Evolutionary conservation across 169 alveolate genomes (phyloP), one percentile per base, ranked within the genome.

Genomic region (Eimeria praecox): DNA sequence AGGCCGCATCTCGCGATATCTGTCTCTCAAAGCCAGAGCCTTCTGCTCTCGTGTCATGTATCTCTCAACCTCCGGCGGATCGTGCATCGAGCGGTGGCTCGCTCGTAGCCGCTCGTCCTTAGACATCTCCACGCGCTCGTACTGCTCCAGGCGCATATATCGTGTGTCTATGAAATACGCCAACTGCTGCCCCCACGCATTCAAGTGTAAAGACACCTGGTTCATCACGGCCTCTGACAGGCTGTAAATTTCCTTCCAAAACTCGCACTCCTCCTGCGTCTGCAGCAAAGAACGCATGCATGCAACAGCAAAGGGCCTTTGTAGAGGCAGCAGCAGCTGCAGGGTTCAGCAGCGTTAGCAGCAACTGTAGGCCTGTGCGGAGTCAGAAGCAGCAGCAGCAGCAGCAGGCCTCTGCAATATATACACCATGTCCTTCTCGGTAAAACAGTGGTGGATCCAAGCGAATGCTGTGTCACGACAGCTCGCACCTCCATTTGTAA

Each of bases 151-250:
- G 6, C 92, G 92, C 80, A 86, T 59, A 30, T 86, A 86, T 35
- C 78, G 59, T 30, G 92, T 86, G 78, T 86, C 92, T 56, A 56
- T 86, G 92, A 44, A 86, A 59, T 56, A 46, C 18, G 92, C 92
- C 92, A 86, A 40, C 62, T 86, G 80, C 59, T 86, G 82, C 92
- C 92, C 78, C 92, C 92, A 86, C 1, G 92, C 80, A 46, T 86
- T 86, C 78, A 86, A 35, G 38, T 86, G 92, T 38, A 86, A 14
- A 33, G 92, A 86, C 27, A 86, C 92, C 80, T 40, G 54, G 54
- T 20, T 59, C 80, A 59, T 86, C 20, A 86, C 92, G 14, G 92
- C 75, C 38, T 56, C 78, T 16, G 92, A 86, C 80, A 56, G 59
- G 44, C 20, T 33, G 80, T 86, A 44, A 38, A 86, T 86, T 71